Evolutionary conservation across 2,329 filamentous ascomycete genomes (phyloP).

Genomic region (Didymosphaeria variabile): DNA sequence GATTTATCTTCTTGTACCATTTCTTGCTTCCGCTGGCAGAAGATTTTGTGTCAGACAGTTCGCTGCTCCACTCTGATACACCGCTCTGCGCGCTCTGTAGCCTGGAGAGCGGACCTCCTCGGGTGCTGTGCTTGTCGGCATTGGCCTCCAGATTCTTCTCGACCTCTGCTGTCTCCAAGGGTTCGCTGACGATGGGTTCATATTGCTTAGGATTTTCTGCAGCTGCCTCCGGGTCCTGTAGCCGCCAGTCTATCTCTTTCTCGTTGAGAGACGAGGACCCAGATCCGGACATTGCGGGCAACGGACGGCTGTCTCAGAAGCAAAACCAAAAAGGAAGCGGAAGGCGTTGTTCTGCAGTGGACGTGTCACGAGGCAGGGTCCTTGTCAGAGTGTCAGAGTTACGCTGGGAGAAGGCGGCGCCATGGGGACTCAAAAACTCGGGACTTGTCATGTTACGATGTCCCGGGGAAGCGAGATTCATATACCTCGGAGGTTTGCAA

Average conservation of each 20-base stretch:
- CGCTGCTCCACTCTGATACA: slow-evolving; percentile 41
- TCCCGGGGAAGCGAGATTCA: slow-evolving; percentile 10
- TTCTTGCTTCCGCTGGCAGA: slow-evolving; percentile 51
- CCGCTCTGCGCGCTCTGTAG: slow-evolving; percentile 40
- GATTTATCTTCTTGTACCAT: slow-evolving; percentile 68
- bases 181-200: slow-evolving; percentile 53
- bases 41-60: slow-evolving; percentile 38
- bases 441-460: slow-evolving; percentile 4
- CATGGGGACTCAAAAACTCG: neutral
- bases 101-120: slow-evolving; percentile 34
- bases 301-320: neutral
- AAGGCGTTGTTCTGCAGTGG: neutral
- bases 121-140: slow-evolving; percentile 28
- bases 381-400: neutral
- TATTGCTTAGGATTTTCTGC: slow-evolving; percentile 46
- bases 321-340: slow-evolving; percentile 1
- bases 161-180: slow-evolving; percentile 45
- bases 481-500: slow-evolving; percentile 11
- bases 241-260: slow-evolving; percentile 50
- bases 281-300: slow-evolving; percentile 28
- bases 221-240: slow-evolving; percentile 48
- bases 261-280: slow-evolving; percentile 28
- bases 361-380: neutral
- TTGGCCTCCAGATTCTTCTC: slow-evolving; percentile 45
- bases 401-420: neutral